Evolutionary conservation across 2,329 filamentous ascomycete species (phyloP).

Genomic region (Leptographium lundbergii): DNA sequence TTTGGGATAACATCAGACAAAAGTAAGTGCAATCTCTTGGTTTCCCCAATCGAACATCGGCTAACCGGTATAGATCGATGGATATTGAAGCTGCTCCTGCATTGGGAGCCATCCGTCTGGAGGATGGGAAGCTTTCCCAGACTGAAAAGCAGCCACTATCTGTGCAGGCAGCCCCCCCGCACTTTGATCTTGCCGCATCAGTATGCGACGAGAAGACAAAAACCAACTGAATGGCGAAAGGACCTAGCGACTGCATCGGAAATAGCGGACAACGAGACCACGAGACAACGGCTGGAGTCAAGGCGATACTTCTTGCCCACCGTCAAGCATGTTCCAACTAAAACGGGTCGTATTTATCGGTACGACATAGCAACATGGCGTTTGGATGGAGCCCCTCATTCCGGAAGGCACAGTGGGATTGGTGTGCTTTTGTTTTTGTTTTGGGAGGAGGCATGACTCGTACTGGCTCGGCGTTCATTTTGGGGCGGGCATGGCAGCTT

Average conservation of each 20-base stretch:
- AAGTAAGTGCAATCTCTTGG: constrained; percentile 11
- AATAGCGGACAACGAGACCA: too few relatives aligned
- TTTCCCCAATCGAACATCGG: background rate
- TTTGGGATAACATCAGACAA: constrained; percentile 11
- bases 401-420: background rate
- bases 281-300: background rate
- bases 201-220: background rate
- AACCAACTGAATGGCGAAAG: background rate
- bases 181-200: background rate
- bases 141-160: constrained; percentile 6
- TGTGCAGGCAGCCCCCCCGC: constrained; percentile 5
- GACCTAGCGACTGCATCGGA: background rate
- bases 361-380: background rate
- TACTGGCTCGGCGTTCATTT: background rate
- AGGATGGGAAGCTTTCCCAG: background rate
- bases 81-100: background rate
- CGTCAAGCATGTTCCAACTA: background rate
- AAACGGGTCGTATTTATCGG: background rate
- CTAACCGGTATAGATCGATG: background rate
- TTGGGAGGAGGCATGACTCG: background rate
- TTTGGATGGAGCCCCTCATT: background rate
- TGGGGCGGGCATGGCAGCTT: background rate
- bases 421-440: background rate
- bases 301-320: background rate
- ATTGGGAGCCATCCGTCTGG: constrained; percentile 12